phyloP scores from a whole-genome alignment of 2,329 filamentous ascomycete genomes.

The Neofusicoccum sp. region DNA sequence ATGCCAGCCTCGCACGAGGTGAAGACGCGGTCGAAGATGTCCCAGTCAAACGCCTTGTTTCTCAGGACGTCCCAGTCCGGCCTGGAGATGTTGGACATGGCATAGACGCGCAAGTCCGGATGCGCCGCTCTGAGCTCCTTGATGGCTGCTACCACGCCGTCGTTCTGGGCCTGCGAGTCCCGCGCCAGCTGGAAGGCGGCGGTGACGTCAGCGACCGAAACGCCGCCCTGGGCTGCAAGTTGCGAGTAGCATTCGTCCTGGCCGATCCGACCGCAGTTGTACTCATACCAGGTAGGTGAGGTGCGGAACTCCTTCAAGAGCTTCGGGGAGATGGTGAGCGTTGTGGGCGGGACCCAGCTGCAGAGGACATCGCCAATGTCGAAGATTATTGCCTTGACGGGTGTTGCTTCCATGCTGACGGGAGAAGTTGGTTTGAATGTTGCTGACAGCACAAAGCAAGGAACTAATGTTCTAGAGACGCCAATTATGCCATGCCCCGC shows the following conservation, averaged over 20 bases:
- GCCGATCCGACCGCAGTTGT: conserved; percentile 28
- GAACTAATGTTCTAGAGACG: not conserved
- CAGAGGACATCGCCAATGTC: conserved; percentile 39
- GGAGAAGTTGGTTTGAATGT: not conserved
- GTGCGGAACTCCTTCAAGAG: conserved; percentile 27
- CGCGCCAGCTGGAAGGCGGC: conserved; percentile 31
- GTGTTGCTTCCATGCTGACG: not conserved
- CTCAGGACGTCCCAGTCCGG: conserved; percentile 29
- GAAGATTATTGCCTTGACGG: conserved; percentile 28
- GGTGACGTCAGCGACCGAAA: conserved; percentile 25
- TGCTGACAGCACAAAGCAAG: not conserved
- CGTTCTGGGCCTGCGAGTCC: conserved; percentile 27
- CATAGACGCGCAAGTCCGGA: conserved; percentile 26
- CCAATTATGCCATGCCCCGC: not conserved
- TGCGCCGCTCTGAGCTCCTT: conserved; percentile 21
- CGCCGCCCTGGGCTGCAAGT: conserved; percentile 25
- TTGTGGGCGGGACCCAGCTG: conserved; percentile 30
- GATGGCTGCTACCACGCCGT: conserved; percentile 25
- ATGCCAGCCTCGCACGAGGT: conserved; percentile 34
- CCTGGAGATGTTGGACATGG: conserved; percentile 34
- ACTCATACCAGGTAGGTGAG: conserved; percentile 29
- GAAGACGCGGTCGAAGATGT: conserved; percentile 36
- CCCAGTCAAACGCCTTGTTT: conserved; percentile 29
- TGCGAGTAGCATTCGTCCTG: conserved; percentile 23
- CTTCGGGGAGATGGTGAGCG: conserved; percentile 24